A percentile compares a stretch with the other conserved stretches of the same genome.
phyloP scores from a whole-genome alignment of 2,329 filamentous ascomycete species.

The Didymella sp. region DNA sequence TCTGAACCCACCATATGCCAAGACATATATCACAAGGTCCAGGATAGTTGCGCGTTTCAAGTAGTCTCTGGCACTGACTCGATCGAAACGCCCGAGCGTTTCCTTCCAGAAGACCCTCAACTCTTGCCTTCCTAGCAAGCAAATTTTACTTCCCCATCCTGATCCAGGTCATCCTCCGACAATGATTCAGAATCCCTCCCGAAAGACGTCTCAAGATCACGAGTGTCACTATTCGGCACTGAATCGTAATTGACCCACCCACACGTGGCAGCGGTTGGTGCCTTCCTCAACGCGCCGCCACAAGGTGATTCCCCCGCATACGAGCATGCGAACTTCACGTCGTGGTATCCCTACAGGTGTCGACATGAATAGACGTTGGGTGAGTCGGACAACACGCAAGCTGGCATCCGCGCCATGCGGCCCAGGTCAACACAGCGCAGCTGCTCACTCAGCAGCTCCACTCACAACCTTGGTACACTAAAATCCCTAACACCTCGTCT shows the following conservation, averaged over 20 bases:
- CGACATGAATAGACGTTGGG: background rate
- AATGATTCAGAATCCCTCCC: background rate
- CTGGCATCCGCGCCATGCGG: background rate
- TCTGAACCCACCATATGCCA: background rate
- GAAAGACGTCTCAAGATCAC: slow-evolving; percentile 2
- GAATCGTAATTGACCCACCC: slow-evolving; percentile 9
- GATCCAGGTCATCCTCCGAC: slow-evolving; percentile 13
- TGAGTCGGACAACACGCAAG: background rate
- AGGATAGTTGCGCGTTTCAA: slow-evolving; percentile 12
- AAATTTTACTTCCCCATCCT: slow-evolving; percentile 14
- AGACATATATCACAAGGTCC: slow-evolving; percentile 9
- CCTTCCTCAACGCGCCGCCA: slow-evolving; percentile 1
- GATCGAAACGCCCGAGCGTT: slow-evolving; percentile 11
- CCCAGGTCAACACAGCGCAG: background rate
- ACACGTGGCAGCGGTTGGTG: slow-evolving; percentile 12
- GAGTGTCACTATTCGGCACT: background rate
- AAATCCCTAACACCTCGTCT: slow-evolving; percentile 16
- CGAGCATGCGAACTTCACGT: background rate
- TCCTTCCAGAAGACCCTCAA: slow-evolving; percentile 12
- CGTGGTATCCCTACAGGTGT: background rate
- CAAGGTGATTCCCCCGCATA: slow-evolving; percentile 10
- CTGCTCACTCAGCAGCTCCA: slow-evolving; percentile 18
- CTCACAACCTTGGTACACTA: slow-evolving; percentile 20
- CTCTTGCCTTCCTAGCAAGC: background rate
- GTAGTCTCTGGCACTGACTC: slow-evolving; percentile 2